Conservation (phyloP, 2,329 filamentous ascomycete genomes). For the Trichoderma sp. region DNA sequence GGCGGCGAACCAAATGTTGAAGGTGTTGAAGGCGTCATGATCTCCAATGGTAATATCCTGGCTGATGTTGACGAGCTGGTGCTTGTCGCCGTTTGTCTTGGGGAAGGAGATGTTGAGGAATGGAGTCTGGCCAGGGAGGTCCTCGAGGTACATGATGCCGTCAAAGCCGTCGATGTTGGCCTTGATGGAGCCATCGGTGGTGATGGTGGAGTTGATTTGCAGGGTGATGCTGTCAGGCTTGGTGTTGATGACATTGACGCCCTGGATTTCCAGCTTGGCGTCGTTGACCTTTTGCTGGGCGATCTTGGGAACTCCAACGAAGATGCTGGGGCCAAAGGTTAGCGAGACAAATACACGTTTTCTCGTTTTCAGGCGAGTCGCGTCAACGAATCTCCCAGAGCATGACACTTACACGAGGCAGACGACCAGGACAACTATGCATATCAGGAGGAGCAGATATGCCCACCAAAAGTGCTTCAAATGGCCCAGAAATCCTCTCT, state of each 20-base stretch:
- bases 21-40: slow-evolving; percentile 52
- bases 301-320: slow-evolving; percentile 58
- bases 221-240: slow-evolving; percentile 49
- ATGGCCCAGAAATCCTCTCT: slow-evolving; percentile 47
- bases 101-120: slow-evolving; percentile 57
- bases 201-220: slow-evolving; percentile 59
- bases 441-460: slow-evolving; percentile 53
- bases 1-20: slow-evolving; percentile 57
- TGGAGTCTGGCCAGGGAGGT: slow-evolving; percentile 47
- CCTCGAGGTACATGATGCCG: slow-evolving; percentile 58
- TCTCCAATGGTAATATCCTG: slow-evolving; percentile 52
- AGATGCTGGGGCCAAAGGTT: slow-evolving; percentile 45
- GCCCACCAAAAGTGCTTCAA: slow-evolving; percentile 63
- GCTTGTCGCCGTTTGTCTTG: slow-evolving; percentile 49
- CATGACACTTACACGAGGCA: slow-evolving; percentile 57
- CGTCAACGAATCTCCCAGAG: not conserved
- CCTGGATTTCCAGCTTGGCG: slow-evolving; percentile 54
- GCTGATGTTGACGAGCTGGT: slow-evolving; percentile 54
- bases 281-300: slow-evolving; percentile 58
- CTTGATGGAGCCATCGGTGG: slow-evolving; percentile 52
- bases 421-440: slow-evolving; percentile 57
- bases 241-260: slow-evolving; percentile 53
- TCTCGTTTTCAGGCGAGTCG: not conserved
- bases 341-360: not conserved
- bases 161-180: slow-evolving; percentile 54